Conservation (phyloP, 2,329 filamentous ascomycete species). For the Pyricularia grisea region DNA sequence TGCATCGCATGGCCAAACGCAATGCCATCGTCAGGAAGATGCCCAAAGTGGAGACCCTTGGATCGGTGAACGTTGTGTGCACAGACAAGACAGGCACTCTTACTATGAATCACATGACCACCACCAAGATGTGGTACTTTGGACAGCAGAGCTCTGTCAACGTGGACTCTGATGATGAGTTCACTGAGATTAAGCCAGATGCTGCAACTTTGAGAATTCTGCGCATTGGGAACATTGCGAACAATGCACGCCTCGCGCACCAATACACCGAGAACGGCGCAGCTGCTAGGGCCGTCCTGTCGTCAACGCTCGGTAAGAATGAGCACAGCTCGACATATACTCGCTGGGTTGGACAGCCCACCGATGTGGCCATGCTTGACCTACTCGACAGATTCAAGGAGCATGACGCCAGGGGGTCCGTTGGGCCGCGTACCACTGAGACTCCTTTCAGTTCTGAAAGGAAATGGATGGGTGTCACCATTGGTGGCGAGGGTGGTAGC, state of each 20-base stretch:
- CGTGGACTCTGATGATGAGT: conserved; percentile 44
- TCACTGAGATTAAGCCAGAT: conserved; percentile 50
- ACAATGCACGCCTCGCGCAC: conserved; percentile 77
- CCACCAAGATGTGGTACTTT: conserved; percentile 94
- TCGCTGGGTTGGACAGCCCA: conserved; percentile 93
- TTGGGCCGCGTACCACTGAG: conserved; percentile 74
- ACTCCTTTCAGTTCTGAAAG: conserved; percentile 94
- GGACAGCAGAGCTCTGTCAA: conserved; percentile 48
- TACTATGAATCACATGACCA: conserved; percentile 97
- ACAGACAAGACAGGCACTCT: conserved; percentile 96
- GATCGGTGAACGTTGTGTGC: conserved; percentile 99
- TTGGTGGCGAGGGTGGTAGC: conserved; percentile 49
- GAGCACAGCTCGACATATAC: conserved; percentile 54
- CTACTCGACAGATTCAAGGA: conserved; percentile 84
- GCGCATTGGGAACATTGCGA: conserved; percentile 91
- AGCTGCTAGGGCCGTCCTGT: conserved; percentile 71
- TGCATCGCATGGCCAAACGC: conserved; percentile 90
- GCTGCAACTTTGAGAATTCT: conserved; percentile 71
- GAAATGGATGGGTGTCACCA: conserved; percentile 98
- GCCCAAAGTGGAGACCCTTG: conserved; percentile 93
- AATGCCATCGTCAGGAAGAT: conserved; percentile 93
- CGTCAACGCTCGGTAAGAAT: conserved; percentile 66
- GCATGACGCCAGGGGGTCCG: conserved; percentile 78
- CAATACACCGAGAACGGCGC: conserved; percentile 60
- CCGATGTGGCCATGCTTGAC: conserved; percentile 94